Base-by-base conservation (phyloP, 495 filamentous ascomycete genomes). In the Aspergillus saccharolyticus region DNA sequence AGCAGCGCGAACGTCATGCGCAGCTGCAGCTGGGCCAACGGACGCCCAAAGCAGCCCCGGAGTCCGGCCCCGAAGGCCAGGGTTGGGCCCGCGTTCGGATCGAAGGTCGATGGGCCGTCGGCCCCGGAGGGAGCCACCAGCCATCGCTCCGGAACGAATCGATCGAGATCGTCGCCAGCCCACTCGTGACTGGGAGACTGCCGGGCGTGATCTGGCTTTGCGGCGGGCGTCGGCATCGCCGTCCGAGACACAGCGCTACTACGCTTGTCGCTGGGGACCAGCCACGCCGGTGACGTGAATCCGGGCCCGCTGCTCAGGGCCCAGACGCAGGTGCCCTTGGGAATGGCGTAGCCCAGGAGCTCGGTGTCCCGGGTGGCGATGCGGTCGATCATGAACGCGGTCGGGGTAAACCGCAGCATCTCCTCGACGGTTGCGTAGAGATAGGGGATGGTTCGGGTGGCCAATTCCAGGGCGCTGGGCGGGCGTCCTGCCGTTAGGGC, bases 401-500 rank as follows among this genome's bases (percentile, higher is more conserved):
- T 28, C 25, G 25, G 25, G 1, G 60, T 61, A 1, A 44, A 44
- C 10, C 75, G 75, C 1, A 73, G 49, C 8, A 58, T 64, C 49
- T 78, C 75, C 43, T 75, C 73, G 18, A 74, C 53, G 1, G 67
- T 57, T 7, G 72, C 75, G 25, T 76, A 67, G 3, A 78, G 60
- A 52, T 72, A 77, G 0, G 69, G 73, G 16, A 72, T 44, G 4
- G 62, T 44, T 5, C 65, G 62, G 14, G 52, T 54, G 16, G 67
- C 50, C n/a, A 77, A 66, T n/a, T 70, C 63, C 14, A n/a, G 15
- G 0, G 39, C 9, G 7, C 22, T 39, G 14, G 53, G 53, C 8
- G 16, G 8, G 2, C 53, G 53, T 5, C 53, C 53, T 17, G 48
- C 44, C 42, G 33, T 16, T 16, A 16, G 16, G 25, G 25, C 25